These are phyloP conservation scores for Gymnopilus junonius DNA, from an alignment of 768 basidiomycete genomes.

Conservation along the genomic window DNA sequence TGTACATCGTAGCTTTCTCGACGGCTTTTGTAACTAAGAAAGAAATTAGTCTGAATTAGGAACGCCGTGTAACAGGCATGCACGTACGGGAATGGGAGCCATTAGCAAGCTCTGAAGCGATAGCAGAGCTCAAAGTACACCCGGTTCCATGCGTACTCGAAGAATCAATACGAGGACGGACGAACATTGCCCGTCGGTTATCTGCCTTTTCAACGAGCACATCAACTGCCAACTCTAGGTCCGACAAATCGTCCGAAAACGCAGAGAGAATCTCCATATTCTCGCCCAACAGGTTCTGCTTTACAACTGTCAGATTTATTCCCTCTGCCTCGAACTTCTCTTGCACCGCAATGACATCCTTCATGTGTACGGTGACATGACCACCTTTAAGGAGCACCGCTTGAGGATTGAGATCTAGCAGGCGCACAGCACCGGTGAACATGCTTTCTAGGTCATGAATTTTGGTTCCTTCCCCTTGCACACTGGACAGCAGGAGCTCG, in stretches of 20 bases:
- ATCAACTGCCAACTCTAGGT: slow-evolving; percentile 58
- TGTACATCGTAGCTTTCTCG: slow-evolving; percentile 67
- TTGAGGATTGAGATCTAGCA: slow-evolving; percentile 45
- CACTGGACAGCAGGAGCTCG: slow-evolving; percentile 60
- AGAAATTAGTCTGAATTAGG: neutral
- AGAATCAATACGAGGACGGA: slow-evolving; percentile 65
- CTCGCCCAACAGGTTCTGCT: slow-evolving; percentile 50
- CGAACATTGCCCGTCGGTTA: slow-evolving; percentile 51
- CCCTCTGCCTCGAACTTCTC: slow-evolving; percentile 30
- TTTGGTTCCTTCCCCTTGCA: slow-evolving; percentile 18
- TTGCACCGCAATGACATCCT: slow-evolving; percentile 46
- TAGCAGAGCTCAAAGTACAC: slow-evolving; percentile 87
- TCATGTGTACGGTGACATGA: slow-evolving; percentile 55
- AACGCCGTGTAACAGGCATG: neutral
- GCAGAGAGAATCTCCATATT: slow-evolving; percentile 67
- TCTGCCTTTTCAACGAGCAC: slow-evolving; percentile 49
- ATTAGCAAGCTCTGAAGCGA: slow-evolving; percentile 67
- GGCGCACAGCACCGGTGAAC: slow-evolving; percentile 54
- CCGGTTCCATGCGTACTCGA: slow-evolving; percentile 90
- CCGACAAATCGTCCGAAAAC: slow-evolving; percentile 20
- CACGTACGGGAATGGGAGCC: slow-evolving; percentile 48
- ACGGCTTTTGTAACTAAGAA: slow-evolving; percentile 56
- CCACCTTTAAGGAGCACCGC: slow-evolving; percentile 88
- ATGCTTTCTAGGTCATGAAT: slow-evolving; percentile 62
- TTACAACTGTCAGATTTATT: slow-evolving; percentile 43